These are phyloP conservation scores for Dictyostelium capitatum DNA, from an alignment of 78 protist species.

Conservation along the genomic window DNA sequence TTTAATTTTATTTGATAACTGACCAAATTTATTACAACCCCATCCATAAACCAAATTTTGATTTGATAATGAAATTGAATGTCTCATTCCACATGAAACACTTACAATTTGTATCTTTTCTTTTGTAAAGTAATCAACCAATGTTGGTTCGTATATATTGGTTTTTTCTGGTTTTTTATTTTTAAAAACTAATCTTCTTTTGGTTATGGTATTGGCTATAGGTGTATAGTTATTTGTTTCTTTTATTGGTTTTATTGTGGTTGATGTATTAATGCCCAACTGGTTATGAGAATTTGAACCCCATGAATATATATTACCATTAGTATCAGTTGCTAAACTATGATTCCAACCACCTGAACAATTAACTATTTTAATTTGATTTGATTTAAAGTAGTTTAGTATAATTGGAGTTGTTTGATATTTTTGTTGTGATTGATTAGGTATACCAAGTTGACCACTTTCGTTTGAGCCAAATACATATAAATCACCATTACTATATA, in stretches of 20 bases:
- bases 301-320: constrained; percentile 32
- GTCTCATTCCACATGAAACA: constrained; percentile 70
- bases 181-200: background rate
- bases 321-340: constrained; percentile 4
- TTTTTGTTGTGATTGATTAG: background rate
- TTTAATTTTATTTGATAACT: constrained; percentile 3
- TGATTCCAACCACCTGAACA: constrained; percentile 51
- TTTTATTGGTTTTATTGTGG: background rate
- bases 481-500: background rate
- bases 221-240: background rate
- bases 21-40: constrained; percentile 82
- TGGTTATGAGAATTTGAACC: constrained; percentile 63
- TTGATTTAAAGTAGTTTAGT: background rate
- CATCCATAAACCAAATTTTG: constrained; percentile 22
- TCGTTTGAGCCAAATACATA: constrained; percentile 53
- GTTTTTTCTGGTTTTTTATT: background rate
- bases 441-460: constrained; percentile 46
- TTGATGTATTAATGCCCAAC: constrained; percentile 19
- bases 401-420: background rate
- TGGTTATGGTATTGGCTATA: background rate
- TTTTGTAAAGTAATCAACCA: background rate
- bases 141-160: constrained; percentile 2
- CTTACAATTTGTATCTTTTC: background rate
- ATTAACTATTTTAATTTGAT: background rate
- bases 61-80: constrained; percentile 14